Conservation (phyloP, 2,329 filamentous ascomycete genomes). For the Fusarium metavorans region DNA sequence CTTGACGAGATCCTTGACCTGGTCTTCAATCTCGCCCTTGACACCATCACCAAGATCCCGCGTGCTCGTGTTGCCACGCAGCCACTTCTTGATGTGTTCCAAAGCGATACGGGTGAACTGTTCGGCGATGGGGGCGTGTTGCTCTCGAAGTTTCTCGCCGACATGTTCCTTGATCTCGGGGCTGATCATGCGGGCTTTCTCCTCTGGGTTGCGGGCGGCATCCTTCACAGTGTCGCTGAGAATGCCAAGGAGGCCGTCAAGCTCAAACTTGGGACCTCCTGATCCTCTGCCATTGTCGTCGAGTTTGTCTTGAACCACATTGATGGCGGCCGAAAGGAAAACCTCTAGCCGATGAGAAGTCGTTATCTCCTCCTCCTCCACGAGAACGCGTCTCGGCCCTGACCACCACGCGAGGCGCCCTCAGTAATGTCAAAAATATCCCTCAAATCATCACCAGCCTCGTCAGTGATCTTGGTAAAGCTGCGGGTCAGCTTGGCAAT, state of each 20-base stretch:
- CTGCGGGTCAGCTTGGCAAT: constrained; percentile 55
- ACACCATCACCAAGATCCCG: constrained; percentile 57
- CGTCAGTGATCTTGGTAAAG: constrained; percentile 55
- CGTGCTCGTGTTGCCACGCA: constrained; percentile 56
- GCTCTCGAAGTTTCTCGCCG: constrained; percentile 53
- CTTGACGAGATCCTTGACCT: constrained; percentile 59
- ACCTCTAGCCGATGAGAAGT: constrained; percentile 48
- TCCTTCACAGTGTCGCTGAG: constrained; percentile 59
- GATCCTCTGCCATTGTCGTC: constrained; percentile 44
- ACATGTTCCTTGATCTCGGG: constrained; percentile 61
- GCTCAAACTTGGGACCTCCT: constrained; percentile 51
- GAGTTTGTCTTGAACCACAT: constrained; percentile 56
- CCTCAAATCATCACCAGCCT: constrained; percentile 55
- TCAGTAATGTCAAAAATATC: constrained; percentile 60
- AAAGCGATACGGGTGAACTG: constrained; percentile 60
- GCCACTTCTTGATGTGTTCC: constrained; percentile 61
- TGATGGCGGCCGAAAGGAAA: constrained; percentile 58
- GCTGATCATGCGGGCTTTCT: constrained; percentile 58
- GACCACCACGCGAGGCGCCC: constrained; percentile 25
- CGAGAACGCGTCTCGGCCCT: constrained; percentile 44
- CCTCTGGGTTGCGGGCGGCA: constrained; percentile 58
- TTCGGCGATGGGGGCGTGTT: constrained; percentile 58
- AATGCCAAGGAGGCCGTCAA: constrained; percentile 58
- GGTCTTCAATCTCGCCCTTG: constrained; percentile 58
- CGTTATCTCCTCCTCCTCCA: constrained; percentile 34